Evolutionary conservation across 495 filamentous ascomycete genomes (phyloP).

Genomic region (Aspergillus wentii): DNA sequence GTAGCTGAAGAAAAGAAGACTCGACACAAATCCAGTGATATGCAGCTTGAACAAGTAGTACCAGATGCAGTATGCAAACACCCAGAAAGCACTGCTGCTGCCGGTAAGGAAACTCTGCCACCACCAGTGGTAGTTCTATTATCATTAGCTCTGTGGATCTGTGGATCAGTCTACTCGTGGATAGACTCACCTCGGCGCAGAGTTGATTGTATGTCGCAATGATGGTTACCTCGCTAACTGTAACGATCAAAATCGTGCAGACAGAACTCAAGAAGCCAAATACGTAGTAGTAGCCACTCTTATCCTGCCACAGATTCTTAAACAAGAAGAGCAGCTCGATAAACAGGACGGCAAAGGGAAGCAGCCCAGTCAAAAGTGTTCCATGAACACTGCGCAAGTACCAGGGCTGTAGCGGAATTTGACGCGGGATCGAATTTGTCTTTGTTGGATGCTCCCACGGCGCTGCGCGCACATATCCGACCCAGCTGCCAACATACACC

Average conservation of each 20-base stretch:
- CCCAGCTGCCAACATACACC: slow-evolving; percentile 81
- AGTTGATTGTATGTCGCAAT: slow-evolving; percentile 85
- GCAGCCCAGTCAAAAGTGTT: slow-evolving; percentile 70
- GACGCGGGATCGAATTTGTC: slow-evolving; percentile 66
- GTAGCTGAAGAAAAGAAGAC: slow-evolving; percentile 85
- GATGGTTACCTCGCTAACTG: slow-evolving; percentile 83
- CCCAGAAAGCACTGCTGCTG: slow-evolving; percentile 74
- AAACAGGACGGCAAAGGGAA: slow-evolving; percentile 90
- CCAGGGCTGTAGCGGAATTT: slow-evolving; percentile 78
- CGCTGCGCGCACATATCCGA: slow-evolving; percentile 60
- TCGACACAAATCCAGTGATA: slow-evolving; percentile 75
- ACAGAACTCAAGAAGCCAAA: slow-evolving; percentile 87
- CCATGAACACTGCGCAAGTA: slow-evolving; percentile 60
- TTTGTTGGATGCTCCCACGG: slow-evolving; percentile 89
- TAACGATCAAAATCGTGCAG: slow-evolving; percentile 66
- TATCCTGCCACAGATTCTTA: slow-evolving; percentile 87
- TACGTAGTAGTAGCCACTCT: slow-evolving; percentile 91
- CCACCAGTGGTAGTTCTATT: slow-evolving; percentile 90
- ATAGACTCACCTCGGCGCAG: slow-evolving; percentile 72
- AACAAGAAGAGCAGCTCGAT: slow-evolving; percentile 93
- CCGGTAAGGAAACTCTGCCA: slow-evolving; percentile 89
- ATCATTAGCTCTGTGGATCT: slow-evolving; percentile 18
- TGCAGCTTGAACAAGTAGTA: slow-evolving; percentile 83
- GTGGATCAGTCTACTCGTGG: too few species aligned
- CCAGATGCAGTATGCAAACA: slow-evolving; percentile 82